Evolutionary conservation across 164 flowering plant species (phyloP), one percentile per base, ranked within the genome.

Genomic region (Protea cynaroides): DNA sequence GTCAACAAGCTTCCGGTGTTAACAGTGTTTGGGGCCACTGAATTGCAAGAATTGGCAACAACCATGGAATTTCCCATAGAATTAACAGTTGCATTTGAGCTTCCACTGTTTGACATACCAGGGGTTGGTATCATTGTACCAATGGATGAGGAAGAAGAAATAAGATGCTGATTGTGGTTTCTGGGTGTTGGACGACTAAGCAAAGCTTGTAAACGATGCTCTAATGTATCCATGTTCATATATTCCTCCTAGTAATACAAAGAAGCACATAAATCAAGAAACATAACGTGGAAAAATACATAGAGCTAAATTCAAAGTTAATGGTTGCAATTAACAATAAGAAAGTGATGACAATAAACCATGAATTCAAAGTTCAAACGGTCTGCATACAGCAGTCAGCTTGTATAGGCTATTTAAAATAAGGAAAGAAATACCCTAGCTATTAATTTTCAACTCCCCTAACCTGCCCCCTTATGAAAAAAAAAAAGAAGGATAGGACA

Each of bases 81-180:
- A 44, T 86, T n/a, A 22, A 62, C 78, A 74, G 73, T 73, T 58
- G 82, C 36, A 63, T 70, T 83, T 55, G 92, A 69, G 74, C 74
- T 83, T 49, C 88, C 84, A 67, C 72, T 65, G 23, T 81, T 91
- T 50, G 83, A 70, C 79, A 95, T 80, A 57, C 97, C 99, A 71
- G 99, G 99, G 14, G 97, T 95, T 50, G 99, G 97, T 68, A 95
- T 88, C 99, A 95, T 95, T 9, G 96, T 84, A 61, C 93, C 81
- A 73, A 84, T 56, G 8, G 92, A 57, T 65, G 94, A 74, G 49
- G 94, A 81, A 69, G 92, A 73, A 75, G 83, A 80, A 68, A 73
- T 77, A 56, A 71, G 70, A 36, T 79, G 86, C 65, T 82, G 85
- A 60, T 38, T 75, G 21, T 72, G 83, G 73, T 78, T 84, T 61